Base-by-base conservation (phyloP, 495 filamentous ascomycete species). In the Hypoxylon crocopeplum region DNA sequence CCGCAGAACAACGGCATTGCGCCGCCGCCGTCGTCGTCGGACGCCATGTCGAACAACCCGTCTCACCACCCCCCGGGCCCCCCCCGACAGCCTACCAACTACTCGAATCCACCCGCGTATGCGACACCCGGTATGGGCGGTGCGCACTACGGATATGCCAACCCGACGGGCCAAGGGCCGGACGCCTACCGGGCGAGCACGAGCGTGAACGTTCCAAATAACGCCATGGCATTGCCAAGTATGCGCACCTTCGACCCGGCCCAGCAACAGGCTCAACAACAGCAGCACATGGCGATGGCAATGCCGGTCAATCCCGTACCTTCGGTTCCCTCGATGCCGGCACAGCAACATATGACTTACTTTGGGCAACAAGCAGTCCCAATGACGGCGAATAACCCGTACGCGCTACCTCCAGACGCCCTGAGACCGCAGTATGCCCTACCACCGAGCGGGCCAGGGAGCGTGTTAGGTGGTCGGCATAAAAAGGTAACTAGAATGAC, bases 401-500 rank as follows among this genome's bases (percentile, higher is more conserved):
- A 83, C 68, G 73, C 66, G 71, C 68, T 82, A 11, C 70, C 72
- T 25, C 73, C 78, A 41, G 73, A 78, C 62, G 71, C 61, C 16
- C 48, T 70, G 7, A 53, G 58, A 32, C 68, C 62, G 69, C 57
- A 69, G 59, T 64, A 73, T 69, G 60, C 70, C 65, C 45, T 86
- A 80, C 69, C 68, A 29, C 77, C 82, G 45, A 76, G 77, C 49
- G 86, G 84, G 64, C 78, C 82, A 56, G 85, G 87, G 25, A 72
- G 75, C 39, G 85, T 91, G 62, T 78, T 96, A 22, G 86, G 90
- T 45, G 88, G 88, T 27, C 82, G 92, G 59, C 91, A 95, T 75
- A 98, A 97, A 79, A 97, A 98, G 78, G 81, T 84, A 79, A 72
- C 66, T 52, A 30, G 42, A 36, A 41, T 57, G 62, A 56, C 38